Percentiles rank a stretch among this genome's conserved stretches.
Evolutionary conservation across 495 filamentous ascomycete genomes (phyloP).

Genomic region (Melanomma pulvis-pyrius): DNA sequence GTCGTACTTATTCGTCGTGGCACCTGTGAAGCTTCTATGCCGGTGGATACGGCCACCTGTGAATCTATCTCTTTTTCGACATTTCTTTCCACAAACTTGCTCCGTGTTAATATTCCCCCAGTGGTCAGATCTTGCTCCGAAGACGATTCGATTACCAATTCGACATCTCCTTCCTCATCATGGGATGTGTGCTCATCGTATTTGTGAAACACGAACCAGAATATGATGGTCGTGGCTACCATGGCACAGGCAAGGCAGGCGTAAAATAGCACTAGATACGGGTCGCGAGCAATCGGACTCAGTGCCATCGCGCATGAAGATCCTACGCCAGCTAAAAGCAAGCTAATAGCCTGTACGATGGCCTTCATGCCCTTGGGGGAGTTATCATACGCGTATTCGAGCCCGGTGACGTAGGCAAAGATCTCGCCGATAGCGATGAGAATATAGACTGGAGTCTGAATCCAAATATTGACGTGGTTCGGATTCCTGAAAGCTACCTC

Average conservation of each 20-base stretch:
- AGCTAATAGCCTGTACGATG: conserved; percentile 24
- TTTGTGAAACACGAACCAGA: conserved; percentile 14
- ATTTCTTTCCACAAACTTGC: too few species aligned
- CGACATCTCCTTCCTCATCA: neutral
- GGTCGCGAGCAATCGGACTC: conserved; percentile 13
- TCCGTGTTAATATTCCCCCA: neutral
- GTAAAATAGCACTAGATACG: conserved; percentile 25
- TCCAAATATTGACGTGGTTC: conserved; percentile 22
- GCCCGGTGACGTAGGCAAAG: conserved; percentile 21
- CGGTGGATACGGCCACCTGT: too few species aligned
- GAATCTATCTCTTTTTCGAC: too few species aligned
- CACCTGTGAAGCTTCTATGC: too few species aligned
- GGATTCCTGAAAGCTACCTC: neutral
- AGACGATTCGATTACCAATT: neutral
- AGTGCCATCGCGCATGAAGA: conserved; percentile 13
- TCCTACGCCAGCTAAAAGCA: conserved; percentile 16
- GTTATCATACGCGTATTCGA: conserved; percentile 35
- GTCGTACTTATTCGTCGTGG: too few species aligned
- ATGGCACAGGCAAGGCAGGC: conserved; percentile 11
- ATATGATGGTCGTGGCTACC: neutral
- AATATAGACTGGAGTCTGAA: conserved; percentile 25
- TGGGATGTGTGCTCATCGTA: neutral
- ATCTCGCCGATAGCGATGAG: conserved; percentile 25
- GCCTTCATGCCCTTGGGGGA: conserved; percentile 25
- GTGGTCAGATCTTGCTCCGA: neutral